A percentile compares a stretch with the other conserved stretches of the same genome.
Conservation (phyloP, 192 early-diverging fungal genomes). For the Umbelopsis ramanniana region DNA sequence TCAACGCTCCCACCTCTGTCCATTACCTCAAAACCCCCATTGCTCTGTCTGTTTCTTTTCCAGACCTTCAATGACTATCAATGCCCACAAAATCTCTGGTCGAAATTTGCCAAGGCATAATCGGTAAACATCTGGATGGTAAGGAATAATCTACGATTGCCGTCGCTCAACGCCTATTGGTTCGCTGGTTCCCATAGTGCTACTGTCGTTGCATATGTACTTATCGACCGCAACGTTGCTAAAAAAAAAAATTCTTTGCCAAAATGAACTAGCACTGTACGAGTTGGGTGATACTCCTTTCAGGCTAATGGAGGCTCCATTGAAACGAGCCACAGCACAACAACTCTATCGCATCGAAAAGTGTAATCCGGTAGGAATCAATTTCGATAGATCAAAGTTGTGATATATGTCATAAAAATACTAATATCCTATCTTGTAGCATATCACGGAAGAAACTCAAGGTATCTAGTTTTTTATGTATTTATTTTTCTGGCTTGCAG, state of each 20-base stretch:
- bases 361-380: conserved; percentile 24
- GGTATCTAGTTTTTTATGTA: no score
- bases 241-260: no score
- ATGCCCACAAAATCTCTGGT: conserved; percentile 23
- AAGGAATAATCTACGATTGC: background rate
- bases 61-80: conserved; percentile 24
- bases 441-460: conserved; percentile 17
- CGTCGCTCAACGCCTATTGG: background rate
- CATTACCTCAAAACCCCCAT: background rate
- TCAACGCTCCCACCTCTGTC: background rate
- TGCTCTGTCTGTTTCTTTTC: conserved; percentile 2
- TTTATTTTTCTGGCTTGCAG: no score
- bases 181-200: background rate
- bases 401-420: no score
- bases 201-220: background rate
- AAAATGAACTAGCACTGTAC: conserved; percentile 6
- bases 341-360: conserved; percentile 29
- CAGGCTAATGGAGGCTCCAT: conserved; percentile 3
- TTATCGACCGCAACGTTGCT: background rate
- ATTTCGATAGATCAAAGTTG: background rate
- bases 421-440: background rate
- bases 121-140: conserved; percentile 20
- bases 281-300: conserved; percentile 22
- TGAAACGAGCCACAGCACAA: conserved; percentile 27
- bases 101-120: conserved; percentile 16